A percentile compares a stretch with the other conserved stretches of the same genome.
Evolutionary conservation across 805 yeast species (phyloP).

Genomic region (Candida parachauliodes): DNA sequence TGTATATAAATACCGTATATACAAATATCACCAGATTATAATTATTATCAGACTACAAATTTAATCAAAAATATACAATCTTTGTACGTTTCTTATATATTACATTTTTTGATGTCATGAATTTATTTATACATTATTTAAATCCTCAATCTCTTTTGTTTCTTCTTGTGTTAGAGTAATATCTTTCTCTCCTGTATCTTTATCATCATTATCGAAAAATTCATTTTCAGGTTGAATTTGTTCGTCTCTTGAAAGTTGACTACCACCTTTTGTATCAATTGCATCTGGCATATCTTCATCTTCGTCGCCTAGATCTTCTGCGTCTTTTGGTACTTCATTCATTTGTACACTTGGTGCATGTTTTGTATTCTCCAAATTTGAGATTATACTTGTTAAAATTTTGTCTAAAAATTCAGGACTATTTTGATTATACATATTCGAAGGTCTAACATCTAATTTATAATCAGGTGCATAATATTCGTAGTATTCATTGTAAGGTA

Average conservation of each 20-base stretch:
- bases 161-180: constrained; percentile 4
- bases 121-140: too few species aligned
- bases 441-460: constrained; percentile 88
- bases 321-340: constrained; percentile 83
- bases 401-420: constrained; percentile 88
- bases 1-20: too few species aligned
- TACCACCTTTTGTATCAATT: constrained; percentile 88
- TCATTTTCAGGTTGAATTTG: constrained; percentile 70
- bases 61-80: too few species aligned
- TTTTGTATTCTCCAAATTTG: constrained; percentile 82
- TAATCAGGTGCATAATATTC: constrained; percentile 98
- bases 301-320: constrained; percentile 82
- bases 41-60: too few species aligned
- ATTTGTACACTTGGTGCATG: constrained; percentile 97
- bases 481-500: constrained; percentile 94
- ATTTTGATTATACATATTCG: constrained; percentile 95
- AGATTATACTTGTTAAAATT: constrained; percentile 69
- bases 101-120: too few species aligned
- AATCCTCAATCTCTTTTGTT: constrained; percentile 2
- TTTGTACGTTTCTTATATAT: too few species aligned
- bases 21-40: too few species aligned
- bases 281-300: constrained; percentile 80
- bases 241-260: constrained; percentile 78
- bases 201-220: constrained; percentile 65
- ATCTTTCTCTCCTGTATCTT: constrained; percentile 32